phyloP scores from a whole-genome alignment of 2,329 filamentous ascomycete species.

The Fusarium sp. region DNA sequence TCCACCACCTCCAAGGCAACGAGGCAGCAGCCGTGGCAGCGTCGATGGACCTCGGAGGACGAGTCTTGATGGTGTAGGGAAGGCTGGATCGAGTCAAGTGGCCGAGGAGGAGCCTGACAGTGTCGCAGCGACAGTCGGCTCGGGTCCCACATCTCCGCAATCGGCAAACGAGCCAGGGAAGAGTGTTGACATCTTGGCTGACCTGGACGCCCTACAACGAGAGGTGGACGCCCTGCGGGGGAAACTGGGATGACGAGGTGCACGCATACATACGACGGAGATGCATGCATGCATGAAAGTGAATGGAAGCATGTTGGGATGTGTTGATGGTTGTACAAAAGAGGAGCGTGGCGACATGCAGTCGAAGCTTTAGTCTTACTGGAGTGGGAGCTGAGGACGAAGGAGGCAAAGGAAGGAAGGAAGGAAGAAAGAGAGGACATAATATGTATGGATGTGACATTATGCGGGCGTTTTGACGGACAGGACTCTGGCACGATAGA shows the following conservation, averaged over 20 bases:
- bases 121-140: slow-evolving; percentile 2
- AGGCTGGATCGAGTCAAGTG: slow-evolving; percentile 22
- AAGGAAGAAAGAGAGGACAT: not conserved
- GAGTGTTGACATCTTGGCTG: slow-evolving; percentile 72
- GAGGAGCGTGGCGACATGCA: slow-evolving; percentile 14
- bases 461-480: slow-evolving; percentile 33
- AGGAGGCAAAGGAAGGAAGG: not conserved
- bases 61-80: slow-evolving; percentile 46
- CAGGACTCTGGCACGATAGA: slow-evolving; percentile 33
- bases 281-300: not conserved
- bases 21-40: slow-evolving; percentile 58
- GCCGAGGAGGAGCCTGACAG: slow-evolving; percentile 25
- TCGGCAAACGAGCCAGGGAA: slow-evolving; percentile 43
- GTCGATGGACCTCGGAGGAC: slow-evolving; percentile 49
- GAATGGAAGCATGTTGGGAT: not conserved
- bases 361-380: slow-evolving; percentile 10
- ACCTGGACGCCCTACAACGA: slow-evolving; percentile 75
- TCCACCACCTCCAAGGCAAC: slow-evolving; percentile 61
- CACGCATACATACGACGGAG: not conserved
- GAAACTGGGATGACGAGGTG: slow-evolving; percentile 40
- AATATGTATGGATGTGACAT: slow-evolving; percentile 20
- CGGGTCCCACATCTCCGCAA: slow-evolving; percentile 28
- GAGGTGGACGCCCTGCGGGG: slow-evolving; percentile 75
- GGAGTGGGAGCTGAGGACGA: slow-evolving; percentile 5
- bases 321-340: slow-evolving; percentile 12